Percentiles rank a stretch among this genome's conserved stretches.
Evolutionary conservation across 2,329 filamentous ascomycete species (phyloP).

Genomic region (Ceratocystis colombiana): DNA sequence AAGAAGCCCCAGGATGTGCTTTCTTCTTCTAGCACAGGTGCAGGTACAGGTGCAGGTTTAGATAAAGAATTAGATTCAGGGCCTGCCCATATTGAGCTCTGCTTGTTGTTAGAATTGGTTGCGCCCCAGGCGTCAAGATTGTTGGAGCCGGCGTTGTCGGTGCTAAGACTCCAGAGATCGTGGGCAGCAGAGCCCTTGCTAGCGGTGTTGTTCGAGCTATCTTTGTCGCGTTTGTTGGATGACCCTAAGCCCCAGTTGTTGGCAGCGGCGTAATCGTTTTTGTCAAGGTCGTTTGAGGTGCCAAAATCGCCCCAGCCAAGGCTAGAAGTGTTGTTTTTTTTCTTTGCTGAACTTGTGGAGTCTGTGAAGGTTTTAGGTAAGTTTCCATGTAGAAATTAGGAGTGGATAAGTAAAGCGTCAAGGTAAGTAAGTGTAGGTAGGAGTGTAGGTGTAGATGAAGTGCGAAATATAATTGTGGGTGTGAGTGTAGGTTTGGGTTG

Average conservation of each 20-base stretch:
- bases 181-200: conserved; percentile 32
- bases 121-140: conserved; percentile 18
- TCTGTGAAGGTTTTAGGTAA: neutral
- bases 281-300: neutral
- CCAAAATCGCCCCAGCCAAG: neutral
- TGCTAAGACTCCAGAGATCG: conserved; percentile 17
- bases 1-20: conserved; percentile 14
- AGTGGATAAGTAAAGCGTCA: too few species aligned
- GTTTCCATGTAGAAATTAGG: too few species aligned
- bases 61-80: neutral
- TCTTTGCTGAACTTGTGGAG: neutral
- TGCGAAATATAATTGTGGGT: neutral
- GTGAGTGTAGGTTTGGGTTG: neutral
- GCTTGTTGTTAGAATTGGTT: conserved; percentile 8
- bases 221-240: conserved; percentile 24
- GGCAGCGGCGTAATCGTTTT: neutral
- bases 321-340: neutral
- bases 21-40: conserved; percentile 15
- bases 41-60: conserved; percentile 3
- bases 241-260: conserved; percentile 6
- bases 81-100: conserved; percentile 13
- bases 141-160: neutral
- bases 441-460: neutral
- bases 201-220: conserved; percentile 31
- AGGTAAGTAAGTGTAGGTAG: neutral